Evolutionary conservation across 73 alveolate species (phyloP).

Genomic region (Symbiodinium natans): DNA sequence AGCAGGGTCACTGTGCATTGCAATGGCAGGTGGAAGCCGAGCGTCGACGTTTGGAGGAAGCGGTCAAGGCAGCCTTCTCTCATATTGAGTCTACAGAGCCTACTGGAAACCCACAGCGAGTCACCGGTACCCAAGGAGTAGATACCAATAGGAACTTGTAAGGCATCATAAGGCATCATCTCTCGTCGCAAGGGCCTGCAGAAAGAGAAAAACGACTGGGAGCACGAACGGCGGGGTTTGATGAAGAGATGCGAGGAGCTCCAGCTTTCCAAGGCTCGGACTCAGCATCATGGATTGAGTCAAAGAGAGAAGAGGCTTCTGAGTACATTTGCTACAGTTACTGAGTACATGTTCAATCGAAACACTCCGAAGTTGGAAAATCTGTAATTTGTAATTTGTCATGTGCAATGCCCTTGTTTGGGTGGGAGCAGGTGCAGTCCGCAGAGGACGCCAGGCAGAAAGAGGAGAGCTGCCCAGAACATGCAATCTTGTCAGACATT

Average conservation of each 20-base stretch:
- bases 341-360: too few species aligned
- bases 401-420: neutral
- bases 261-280: neutral
- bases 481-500: too few species aligned
- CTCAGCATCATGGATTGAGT: too few species aligned
- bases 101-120: neutral
- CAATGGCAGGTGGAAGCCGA: conserved; percentile 40
- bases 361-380: too few species aligned
- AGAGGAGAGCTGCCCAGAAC: conserved; percentile 47
- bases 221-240: conserved; percentile 53
- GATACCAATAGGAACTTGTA: neutral
- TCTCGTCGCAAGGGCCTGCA: conserved; percentile 13
- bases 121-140: neutral
- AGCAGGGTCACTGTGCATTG: too few species aligned
- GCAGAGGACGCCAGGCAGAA: conserved; percentile 51
- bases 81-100: neutral
- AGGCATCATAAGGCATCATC: neutral
- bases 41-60: conserved; percentile 62
- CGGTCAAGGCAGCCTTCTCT: conserved; percentile 7
- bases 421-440: conserved; percentile 28
- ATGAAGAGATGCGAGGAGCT: conserved; percentile 32
- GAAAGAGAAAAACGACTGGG: conserved; percentile 46
- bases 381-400: neutral
- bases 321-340: too few species aligned
- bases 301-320: too few species aligned